Base-by-base conservation (phyloP, 2,329 filamentous ascomycete genomes). In the Xylariaceae sp. region DNA sequence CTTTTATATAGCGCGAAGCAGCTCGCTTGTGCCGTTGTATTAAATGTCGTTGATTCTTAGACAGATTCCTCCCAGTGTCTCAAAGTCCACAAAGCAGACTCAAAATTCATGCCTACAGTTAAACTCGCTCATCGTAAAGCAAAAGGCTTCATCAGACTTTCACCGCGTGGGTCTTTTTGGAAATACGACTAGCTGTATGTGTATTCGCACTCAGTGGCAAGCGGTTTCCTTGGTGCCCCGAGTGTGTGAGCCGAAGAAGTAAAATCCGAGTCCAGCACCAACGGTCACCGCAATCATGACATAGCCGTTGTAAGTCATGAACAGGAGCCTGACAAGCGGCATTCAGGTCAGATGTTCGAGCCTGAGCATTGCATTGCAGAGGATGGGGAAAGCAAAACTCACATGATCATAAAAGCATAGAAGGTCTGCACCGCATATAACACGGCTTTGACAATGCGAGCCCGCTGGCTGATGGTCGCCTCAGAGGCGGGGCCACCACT, bases 241-340 rank as follows among this genome's bases (percentile, higher is more conserved):
- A 1, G 84, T 84, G 48, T 78, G 76, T 50, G 83, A 81, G 14
- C 89, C 88, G 73, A 97, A 99, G 42, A 87, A 63, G 54, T 96
- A 68, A 68, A 96, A 97, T 41, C 94, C 94, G 42, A 96, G 71
- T 60, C 95, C 96, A 0, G 93, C 92, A 14, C 94, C 94, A 10
- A 95, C 75, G 1, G 88, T 88, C 14, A 97, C 92, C 3, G 93
- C 83, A 60, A 96, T 73, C 94, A 99, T 99, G 61, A 99, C 86
- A 86, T 89, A 96, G 51, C 94, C 94, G 66, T 99, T 99, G 75
- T 99, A 99, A n/a, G 94, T 99, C 94, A 99, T 99, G 73, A 99
- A 99, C 18, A 99, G 75, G 55, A 99, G 79, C 94, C 93, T 97
- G 16, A 43, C 3, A 1, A 42, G 48, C 34, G 14, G 28, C 13